phyloP scores from a whole-genome alignment of 2,329 filamentous ascomycete species.

The Alternaria novae-zelandiae region DNA sequence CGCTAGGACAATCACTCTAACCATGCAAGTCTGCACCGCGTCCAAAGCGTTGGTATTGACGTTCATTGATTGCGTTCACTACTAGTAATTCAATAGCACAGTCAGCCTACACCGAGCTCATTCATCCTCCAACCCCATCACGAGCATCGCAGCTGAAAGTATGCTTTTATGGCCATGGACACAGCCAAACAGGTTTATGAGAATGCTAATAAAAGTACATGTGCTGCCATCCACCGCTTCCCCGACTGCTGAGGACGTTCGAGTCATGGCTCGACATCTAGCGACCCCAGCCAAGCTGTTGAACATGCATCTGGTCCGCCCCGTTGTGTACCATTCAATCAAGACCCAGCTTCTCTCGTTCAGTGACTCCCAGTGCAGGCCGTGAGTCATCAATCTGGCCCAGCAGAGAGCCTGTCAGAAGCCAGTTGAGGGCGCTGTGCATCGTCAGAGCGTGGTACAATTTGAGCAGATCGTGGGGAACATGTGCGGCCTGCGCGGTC shows the following conservation, averaged over 20 bases:
- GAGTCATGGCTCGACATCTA: not conserved
- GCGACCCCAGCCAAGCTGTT: not conserved
- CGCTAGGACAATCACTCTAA: not conserved
- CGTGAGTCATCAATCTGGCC: conserved; percentile 1
- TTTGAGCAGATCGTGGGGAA: conserved; percentile 19
- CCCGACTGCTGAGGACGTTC: conserved; percentile 5
- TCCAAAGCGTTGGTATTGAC: not conserved
- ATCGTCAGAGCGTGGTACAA: conserved; percentile 7
- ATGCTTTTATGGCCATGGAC: conserved; percentile 1
- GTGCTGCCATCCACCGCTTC: conserved; percentile 16
- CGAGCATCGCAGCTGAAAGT: not conserved
- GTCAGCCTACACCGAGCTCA: not conserved
- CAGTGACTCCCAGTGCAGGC: not conserved
- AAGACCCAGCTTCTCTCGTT: not conserved
- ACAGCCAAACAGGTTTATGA: conserved; percentile 28
- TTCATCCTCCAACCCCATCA: not conserved
- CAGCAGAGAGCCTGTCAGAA: not conserved
- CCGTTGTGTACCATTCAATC: not conserved
- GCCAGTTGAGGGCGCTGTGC: conserved; percentile 10
- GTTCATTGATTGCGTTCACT: not conserved
- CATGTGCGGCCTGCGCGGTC: conserved; percentile 14
- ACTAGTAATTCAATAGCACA: not conserved
- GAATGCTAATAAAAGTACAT: conserved; percentile 46
- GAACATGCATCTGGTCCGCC: not conserved
- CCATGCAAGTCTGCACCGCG: not conserved